Evolutionary conservation across 768 basidiomycete species (phyloP), one percentile per base, ranked within the genome.

Genomic region (Leccinum disarticulatum): DNA sequence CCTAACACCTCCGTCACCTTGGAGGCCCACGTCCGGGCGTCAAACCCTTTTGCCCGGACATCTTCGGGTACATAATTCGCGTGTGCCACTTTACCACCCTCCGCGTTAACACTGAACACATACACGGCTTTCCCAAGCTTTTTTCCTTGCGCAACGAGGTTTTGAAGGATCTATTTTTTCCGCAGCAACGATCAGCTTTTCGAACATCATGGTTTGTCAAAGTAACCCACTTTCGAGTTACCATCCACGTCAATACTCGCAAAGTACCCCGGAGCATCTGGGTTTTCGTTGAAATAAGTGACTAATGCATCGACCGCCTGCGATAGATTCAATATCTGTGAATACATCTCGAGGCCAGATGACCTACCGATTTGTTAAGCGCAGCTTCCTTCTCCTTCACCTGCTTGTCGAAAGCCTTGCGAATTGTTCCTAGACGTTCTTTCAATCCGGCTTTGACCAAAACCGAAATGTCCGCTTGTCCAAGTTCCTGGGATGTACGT

Each of bases 1-100:
- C 56, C 90, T 86, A 36, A 91, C 9, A 95, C 75, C 36, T 88
- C 88, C 6, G 83, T 81, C 19, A 97, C 88, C 60, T 83, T 84
- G 25, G 80, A 74, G 27, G 95, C 90, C 97, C 97, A 99, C n/a
- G 75, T 77, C 61, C 94, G 89, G 25, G 91, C 95, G 71, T 95
- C 91, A 52, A 91, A 79, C 14, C 87, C 87, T 62, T 83, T 82
- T 30, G 77, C 77, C 70, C 88, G 90, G 1, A 74, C 70, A 3
- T 81, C 78, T 13, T 87, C 79, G 0, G 88, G 85, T 48, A 98
- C 81, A 65, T 82, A 87, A 76, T 98, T 98, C 58, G 87, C 87
- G 70, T 98, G 95, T 13, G 88, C 87, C 61, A 98, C 86, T 72
- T 90, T 96, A 58, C 80, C 81, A 47, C 79, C 80, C 56, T 85